A percentile compares a stretch with the other conserved stretches of the same genome.
Evolutionary conservation across 148 eudicot species (phyloP).

Genomic region (Tetragonia tetragonoides): DNA sequence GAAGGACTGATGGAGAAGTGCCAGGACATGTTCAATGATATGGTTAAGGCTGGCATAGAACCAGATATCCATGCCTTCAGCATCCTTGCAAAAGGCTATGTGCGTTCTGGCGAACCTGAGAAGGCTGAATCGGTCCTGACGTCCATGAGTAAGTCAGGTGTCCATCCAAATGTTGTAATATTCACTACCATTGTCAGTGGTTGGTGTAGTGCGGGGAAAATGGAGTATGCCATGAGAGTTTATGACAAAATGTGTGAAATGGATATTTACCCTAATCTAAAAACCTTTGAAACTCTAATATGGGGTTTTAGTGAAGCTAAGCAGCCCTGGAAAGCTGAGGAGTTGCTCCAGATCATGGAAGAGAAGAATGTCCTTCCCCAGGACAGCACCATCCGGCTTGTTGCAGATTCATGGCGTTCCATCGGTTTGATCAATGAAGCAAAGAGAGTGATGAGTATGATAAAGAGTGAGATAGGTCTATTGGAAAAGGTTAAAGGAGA

Average conservation of each 20-base stretch:
- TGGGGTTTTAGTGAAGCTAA: constrained; percentile 92
- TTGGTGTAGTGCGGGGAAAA: constrained; percentile 86
- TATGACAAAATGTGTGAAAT: constrained; percentile 63
- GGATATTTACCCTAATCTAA: constrained; percentile 71
- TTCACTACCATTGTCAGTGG: constrained; percentile 93
- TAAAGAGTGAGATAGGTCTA: constrained; percentile 12
- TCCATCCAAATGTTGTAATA: constrained; percentile 67
- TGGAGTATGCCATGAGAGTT: constrained; percentile 64
- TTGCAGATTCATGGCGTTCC: constrained; percentile 79
- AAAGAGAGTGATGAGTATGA: constrained; percentile 35
- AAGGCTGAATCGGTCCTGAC: constrained; percentile 63
- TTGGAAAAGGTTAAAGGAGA: constrained; percentile 7
- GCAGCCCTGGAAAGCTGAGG: constrained; percentile 91
- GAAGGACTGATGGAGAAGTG: constrained; percentile 85
- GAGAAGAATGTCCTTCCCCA: constrained; percentile 51
- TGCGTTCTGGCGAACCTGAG: constrained; percentile 69
- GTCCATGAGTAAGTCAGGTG: constrained; percentile 47
- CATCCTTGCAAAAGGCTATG: constrained; percentile 95
- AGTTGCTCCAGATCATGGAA: constrained; percentile 58
- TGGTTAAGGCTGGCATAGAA: constrained; percentile 68
- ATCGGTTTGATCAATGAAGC: constrained; percentile 70
- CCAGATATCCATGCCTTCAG: constrained; percentile 74
- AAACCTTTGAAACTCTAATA: constrained; percentile 74
- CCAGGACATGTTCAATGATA: constrained; percentile 68
- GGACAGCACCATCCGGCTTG: constrained; percentile 56